Percentiles rank a stretch among this genome's conserved stretches.
Conservation (phyloP, 2,329 filamentous ascomycete species). For the Scorias spongiosa region DNA sequence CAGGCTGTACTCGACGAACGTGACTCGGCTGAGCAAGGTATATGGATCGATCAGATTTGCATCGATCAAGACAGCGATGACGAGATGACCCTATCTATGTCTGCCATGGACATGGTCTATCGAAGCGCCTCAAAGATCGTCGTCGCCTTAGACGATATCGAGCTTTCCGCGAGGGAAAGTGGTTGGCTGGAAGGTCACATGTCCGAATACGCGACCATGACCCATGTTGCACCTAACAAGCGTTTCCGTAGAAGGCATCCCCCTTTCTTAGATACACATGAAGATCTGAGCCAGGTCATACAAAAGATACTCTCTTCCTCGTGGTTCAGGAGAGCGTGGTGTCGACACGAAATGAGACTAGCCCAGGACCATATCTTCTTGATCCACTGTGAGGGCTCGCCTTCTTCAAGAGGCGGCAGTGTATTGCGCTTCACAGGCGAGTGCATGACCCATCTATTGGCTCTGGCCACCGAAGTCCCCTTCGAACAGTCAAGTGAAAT, state of each 20-base stretch:
- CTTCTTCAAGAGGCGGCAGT: conserved; percentile 7
- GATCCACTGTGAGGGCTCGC: conserved; percentile 19
- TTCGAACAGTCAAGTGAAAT: conserved; percentile 17
- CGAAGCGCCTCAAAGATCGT: conserved; percentile 25
- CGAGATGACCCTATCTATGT: conserved; percentile 25
- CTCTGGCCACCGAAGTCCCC: conserved; percentile 20
- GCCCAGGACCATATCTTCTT: conserved; percentile 27
- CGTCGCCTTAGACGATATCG: conserved; percentile 28
- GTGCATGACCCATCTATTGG: conserved; percentile 26
- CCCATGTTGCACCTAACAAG: conserved; percentile 15
- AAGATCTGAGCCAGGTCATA: conserved; percentile 18
- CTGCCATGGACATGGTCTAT: conserved; percentile 28
- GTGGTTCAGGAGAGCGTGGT: conserved; percentile 32
- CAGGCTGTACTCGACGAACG: conserved; percentile 27
- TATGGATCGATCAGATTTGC: conserved; percentile 33
- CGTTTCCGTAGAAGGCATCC: conserved; percentile 18
- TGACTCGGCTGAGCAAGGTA: conserved; percentile 20
- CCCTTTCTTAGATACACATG: conserved; percentile 17
- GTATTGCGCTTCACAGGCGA: conserved; percentile 25
- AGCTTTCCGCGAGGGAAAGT: conserved; percentile 20
- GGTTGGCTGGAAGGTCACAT: conserved; percentile 24
- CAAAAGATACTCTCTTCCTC: conserved; percentile 24
- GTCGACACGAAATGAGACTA: conserved; percentile 28
- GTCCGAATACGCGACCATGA: conserved; percentile 20
- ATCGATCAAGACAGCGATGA: conserved; percentile 26